A percentile compares a stretch with the other conserved stretches of the same genome.
Conservation (phyloP, 371 early-diverging fungal species). For the Mortierella sp. region DNA sequence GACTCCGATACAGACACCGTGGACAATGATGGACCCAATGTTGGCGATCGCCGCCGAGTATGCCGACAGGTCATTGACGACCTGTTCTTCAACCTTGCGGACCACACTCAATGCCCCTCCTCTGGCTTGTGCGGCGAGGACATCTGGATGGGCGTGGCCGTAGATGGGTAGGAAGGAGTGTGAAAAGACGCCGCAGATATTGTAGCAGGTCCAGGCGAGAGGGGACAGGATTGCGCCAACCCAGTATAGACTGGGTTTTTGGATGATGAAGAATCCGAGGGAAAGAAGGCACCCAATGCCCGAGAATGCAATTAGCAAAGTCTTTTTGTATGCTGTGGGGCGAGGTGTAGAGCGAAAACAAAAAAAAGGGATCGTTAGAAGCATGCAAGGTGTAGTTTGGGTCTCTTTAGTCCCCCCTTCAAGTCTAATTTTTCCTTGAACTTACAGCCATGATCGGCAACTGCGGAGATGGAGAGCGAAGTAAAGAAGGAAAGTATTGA, state of each 20-base stretch:
- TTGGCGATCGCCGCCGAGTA: conserved; percentile 59
- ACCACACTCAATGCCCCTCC: conserved; percentile 24
- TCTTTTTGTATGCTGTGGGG: conserved; percentile 38
- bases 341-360: no score
- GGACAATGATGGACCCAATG: conserved; percentile 55
- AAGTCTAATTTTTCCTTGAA: not conserved
- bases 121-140: conserved; percentile 38
- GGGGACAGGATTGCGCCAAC: conserved; percentile 35
- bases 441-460: conserved; percentile 57
- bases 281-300: conserved; percentile 30
- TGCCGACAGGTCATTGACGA: conserved; percentile 63
- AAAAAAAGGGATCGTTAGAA: not conserved
- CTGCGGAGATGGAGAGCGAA: conserved; percentile 43
- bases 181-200: conserved; percentile 62
- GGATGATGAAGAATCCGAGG: conserved; percentile 25
- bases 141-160: conserved; percentile 64
- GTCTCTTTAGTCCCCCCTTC: not conserved
- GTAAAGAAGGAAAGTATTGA: conserved; percentile 38
- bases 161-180: conserved; percentile 71
- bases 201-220: conserved; percentile 38
- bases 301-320: conserved; percentile 36
- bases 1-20: conserved; percentile 61
- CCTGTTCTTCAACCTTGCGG: conserved; percentile 48
- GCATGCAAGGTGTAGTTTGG: not conserved
- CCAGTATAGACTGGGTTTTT: conserved; percentile 34